Conservation (phyloP, 2,329 filamentous ascomycete species). For the Blastomyces emzantsi region DNA sequence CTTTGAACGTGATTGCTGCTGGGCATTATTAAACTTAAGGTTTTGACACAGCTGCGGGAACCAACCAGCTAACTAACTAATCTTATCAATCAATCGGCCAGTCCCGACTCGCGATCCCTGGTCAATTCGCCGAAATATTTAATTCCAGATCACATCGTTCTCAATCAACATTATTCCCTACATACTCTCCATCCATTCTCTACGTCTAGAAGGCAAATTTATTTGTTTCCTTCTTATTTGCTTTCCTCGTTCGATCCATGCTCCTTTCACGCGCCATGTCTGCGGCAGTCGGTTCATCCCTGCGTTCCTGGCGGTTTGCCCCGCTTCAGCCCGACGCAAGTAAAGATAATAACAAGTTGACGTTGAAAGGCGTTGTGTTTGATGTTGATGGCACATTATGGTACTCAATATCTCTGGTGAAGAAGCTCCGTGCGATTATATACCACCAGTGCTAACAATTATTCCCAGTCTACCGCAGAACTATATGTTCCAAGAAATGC, state of each 20-base stretch:
- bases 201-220: not conserved
- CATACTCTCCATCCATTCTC: not conserved
- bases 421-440: not conserved
- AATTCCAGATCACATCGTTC: not conserved
- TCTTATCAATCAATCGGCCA: not conserved
- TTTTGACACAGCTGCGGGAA: too few relatives aligned
- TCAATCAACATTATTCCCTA: not conserved
- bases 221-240: too few relatives aligned
- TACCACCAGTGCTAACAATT: not conserved
- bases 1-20: too few relatives aligned
- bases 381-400: conserved; percentile 94
- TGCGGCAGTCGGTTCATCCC: conserved; percentile 18
- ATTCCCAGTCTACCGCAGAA: conserved; percentile 68
- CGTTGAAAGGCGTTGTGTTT: conserved; percentile 60
- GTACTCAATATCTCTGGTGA: conserved; percentile 38
- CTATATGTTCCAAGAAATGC: conserved; percentile 94
- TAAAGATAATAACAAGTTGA: conserved; percentile 29
- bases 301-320: conserved; percentile 40
- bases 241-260: not conserved
- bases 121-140: too few relatives aligned
- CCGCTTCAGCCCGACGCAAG: conserved; percentile 36
- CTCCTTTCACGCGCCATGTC: conserved; percentile 8
- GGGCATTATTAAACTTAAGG: too few relatives aligned
- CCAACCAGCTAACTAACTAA: not conserved
- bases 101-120: too few relatives aligned